Conservation (phyloP, 371 early-diverging fungal genomes). For the Rhizopus delemar region DNA sequence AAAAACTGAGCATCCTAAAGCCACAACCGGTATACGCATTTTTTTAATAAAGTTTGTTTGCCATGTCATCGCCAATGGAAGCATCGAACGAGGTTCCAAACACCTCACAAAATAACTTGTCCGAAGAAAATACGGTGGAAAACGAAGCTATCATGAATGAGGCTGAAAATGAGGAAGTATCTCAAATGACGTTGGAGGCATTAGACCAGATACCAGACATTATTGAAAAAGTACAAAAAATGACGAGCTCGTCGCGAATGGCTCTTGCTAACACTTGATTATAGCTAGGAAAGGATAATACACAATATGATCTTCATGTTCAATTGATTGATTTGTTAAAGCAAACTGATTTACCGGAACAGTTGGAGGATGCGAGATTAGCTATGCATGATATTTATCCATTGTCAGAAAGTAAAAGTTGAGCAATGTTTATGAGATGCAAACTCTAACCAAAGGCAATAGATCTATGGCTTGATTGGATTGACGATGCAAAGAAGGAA, state of each 20-base stretch:
- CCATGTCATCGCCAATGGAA: not conserved
- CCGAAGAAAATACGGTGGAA: not conserved
- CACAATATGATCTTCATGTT: constrained; percentile 41
- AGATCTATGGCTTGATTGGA: constrained; percentile 73
- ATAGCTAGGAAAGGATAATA: constrained; percentile 34
- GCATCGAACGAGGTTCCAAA: not conserved
- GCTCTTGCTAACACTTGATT: not conserved
- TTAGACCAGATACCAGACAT: constrained; percentile 30
- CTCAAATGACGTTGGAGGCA: constrained; percentile 21
- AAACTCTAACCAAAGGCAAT: not conserved
- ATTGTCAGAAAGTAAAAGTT: constrained; percentile 53
- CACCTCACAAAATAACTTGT: not conserved
- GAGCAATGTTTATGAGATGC: not conserved
- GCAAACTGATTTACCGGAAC: constrained; percentile 34
- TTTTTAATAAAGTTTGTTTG: no score
- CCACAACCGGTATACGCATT: not conserved
- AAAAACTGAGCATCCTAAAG: not conserved
- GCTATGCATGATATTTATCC: constrained; percentile 63
- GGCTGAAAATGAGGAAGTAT: constrained; percentile 7
- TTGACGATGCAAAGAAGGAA: constrained; percentile 53
- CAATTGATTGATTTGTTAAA: constrained; percentile 31
- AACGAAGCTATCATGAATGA: not conserved
- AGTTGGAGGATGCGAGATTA: constrained; percentile 54
- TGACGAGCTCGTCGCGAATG: not conserved
- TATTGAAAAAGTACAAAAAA: constrained; percentile 28